phyloP scores from a whole-genome alignment of 2,329 filamentous ascomycete species.

The Ampelomyces quisqualis region DNA sequence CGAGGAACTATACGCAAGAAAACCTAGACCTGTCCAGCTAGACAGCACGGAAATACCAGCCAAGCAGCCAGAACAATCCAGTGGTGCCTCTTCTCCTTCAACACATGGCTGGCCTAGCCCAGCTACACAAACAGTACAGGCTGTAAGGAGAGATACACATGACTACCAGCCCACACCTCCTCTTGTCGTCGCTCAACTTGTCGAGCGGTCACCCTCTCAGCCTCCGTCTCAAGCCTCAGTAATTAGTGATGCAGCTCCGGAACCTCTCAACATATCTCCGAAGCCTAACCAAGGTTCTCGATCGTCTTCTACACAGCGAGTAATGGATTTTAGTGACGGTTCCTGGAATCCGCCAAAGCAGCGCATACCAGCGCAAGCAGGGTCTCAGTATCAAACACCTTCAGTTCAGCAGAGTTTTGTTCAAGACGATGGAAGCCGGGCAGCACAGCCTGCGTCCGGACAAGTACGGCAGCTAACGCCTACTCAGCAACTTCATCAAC shows the following conservation, averaged over 20 bases:
- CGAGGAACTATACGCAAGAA: constrained; percentile 38
- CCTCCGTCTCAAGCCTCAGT: constrained; percentile 23
- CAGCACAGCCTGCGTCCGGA: constrained; percentile 5
- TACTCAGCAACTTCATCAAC: constrained; percentile 13
- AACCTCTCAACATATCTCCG: constrained; percentile 20
- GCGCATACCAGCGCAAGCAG: constrained; percentile 17
- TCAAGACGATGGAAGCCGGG: constrained; percentile 18
- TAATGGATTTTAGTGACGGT: constrained; percentile 27
- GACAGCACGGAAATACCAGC: constrained; percentile 36
- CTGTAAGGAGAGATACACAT: constrained; percentile 21
- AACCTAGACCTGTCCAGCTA: constrained; percentile 19
- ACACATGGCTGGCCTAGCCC: constrained; percentile 38
- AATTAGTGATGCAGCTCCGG: constrained; percentile 21
- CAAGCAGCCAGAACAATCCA: constrained; percentile 5
- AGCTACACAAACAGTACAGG: constrained; percentile 20
- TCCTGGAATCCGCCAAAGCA: constrained; percentile 20
- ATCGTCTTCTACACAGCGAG: constrained; percentile 17
- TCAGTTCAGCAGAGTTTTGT: constrained; percentile 16
- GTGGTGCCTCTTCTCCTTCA: constrained; percentile 27
- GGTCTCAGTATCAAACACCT: constrained; percentile 19
- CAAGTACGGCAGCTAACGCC: constrained; percentile 13
- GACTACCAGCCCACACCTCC: constrained; percentile 41
- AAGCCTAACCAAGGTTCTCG: constrained; percentile 16
- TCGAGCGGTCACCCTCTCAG: constrained; percentile 15
- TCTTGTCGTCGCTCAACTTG: constrained; percentile 19